A percentile compares a stretch with the other conserved stretches of the same genome.
These are phyloP conservation scores for Tricholoma terreum DNA, from an alignment of 768 basidiomycete species.

Conservation along the genomic window DNA sequence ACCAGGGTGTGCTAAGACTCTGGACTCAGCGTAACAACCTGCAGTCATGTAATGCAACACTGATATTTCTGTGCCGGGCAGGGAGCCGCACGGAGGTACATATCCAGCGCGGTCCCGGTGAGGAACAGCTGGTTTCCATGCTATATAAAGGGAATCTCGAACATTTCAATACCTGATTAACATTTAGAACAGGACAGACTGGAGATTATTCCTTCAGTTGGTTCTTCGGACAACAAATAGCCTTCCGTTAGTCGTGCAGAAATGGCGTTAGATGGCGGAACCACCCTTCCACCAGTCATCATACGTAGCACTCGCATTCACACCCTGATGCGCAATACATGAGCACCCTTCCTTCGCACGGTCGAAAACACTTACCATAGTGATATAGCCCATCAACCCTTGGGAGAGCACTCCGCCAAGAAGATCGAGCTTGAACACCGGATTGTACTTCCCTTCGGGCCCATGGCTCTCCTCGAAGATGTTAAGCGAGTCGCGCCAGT, in stretches of 20 bases:
- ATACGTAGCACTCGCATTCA: slow-evolving; percentile 4
- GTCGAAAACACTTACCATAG: slow-evolving; percentile 38
- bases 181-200: too few species aligned
- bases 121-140: too few species aligned
- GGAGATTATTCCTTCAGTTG: too few species aligned
- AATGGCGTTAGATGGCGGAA: too few species aligned
- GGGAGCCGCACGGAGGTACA: too few species aligned
- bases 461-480: slow-evolving; percentile 51
- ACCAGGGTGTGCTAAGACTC: background rate
- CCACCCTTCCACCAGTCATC: background rate
- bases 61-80: background rate
- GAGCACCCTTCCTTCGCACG: background rate
- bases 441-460: slow-evolving; percentile 48
- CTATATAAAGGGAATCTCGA: too few species aligned
- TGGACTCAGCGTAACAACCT: too few species aligned
- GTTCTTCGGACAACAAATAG: too few species aligned
- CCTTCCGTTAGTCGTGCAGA: too few species aligned
- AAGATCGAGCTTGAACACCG: slow-evolving; percentile 48
- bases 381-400: slow-evolving; percentile 52
- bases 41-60: too few species aligned
- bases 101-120: too few species aligned
- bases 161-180: too few species aligned
- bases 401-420: slow-evolving; percentile 50
- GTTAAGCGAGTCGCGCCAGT: slow-evolving; percentile 51
- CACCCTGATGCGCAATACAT: background rate